Conservation (phyloP, 148 eudicot genomes). For the Pharnaceum exiguum region DNA sequence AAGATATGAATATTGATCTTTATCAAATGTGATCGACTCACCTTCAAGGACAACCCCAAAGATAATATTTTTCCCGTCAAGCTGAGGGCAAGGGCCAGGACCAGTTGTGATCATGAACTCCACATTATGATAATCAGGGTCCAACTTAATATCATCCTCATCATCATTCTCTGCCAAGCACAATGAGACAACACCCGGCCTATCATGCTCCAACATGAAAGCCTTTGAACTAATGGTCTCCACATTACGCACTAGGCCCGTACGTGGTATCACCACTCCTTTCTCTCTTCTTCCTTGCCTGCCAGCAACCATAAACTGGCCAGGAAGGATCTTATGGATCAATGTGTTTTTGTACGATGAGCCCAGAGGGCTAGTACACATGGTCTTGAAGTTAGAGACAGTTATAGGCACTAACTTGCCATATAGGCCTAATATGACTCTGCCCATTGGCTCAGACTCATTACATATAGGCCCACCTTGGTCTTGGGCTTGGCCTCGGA, state of each 20-base stretch:
- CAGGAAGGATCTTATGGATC: slow-evolving; percentile 79
- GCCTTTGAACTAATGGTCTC: slow-evolving; percentile 71
- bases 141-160: slow-evolving; percentile 73
- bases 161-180: slow-evolving; percentile 90
- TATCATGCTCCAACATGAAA: slow-evolving; percentile 65
- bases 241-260: slow-evolving; percentile 40
- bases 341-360: slow-evolving; percentile 69
- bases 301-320: slow-evolving; percentile 70
- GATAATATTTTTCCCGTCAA: slow-evolving; percentile 78
- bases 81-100: slow-evolving; percentile 89
- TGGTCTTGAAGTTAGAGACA: slow-evolving; percentile 78
- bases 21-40: slow-evolving; percentile 5
- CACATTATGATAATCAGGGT: slow-evolving; percentile 69
- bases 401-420: slow-evolving; percentile 83
- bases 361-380: slow-evolving; percentile 45
- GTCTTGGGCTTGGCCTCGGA: slow-evolving; percentile 49
- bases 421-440: slow-evolving; percentile 79
- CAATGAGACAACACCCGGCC: slow-evolving; percentile 65
- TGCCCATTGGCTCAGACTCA: slow-evolving; percentile 64
- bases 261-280: slow-evolving; percentile 65
- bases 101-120: slow-evolving; percentile 98
- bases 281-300: slow-evolving; percentile 68
- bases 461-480: slow-evolving; percentile 55
- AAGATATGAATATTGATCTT: too few species aligned
- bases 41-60: slow-evolving; percentile 95